These are phyloP conservation scores for Brassica juncea DNA, from an alignment of 345 rosid species.

Conservation along the genomic window DNA sequence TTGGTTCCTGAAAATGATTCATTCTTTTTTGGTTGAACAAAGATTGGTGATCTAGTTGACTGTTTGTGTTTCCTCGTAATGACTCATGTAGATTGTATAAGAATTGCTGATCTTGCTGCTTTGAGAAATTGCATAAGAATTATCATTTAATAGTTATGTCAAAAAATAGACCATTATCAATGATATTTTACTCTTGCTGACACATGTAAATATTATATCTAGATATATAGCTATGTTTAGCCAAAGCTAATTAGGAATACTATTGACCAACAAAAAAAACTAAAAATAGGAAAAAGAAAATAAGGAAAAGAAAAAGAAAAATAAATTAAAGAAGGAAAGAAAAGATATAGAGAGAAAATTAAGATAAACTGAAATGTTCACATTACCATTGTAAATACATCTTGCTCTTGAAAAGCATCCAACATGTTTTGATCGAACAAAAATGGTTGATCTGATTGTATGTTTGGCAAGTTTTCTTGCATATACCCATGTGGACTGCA, in stretches of 20 bases:
- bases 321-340: background rate
- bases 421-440: background rate
- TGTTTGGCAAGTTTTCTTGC: background rate
- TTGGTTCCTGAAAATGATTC: conserved; percentile 6
- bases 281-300: background rate
- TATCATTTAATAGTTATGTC: background rate
- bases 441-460: background rate
- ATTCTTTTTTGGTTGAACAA: background rate
- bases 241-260: background rate
- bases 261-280: background rate
- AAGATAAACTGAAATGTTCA: background rate
- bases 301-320: background rate
- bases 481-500: background rate
- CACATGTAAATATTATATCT: background rate
- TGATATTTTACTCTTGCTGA: background rate
- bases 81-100: background rate
- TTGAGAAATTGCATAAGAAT: background rate
- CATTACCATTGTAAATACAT: conserved; percentile 4
- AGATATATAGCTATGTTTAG: background rate
- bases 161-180: background rate
- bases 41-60: background rate
- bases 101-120: conserved; percentile 2
- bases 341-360: background rate
- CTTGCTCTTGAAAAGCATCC: background rate
- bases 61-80: background rate